A percentile compares a stretch with the other conserved stretches of the same genome.
These are phyloP conservation scores for Nicotiana attenuata DNA, from an alignment of 257 asterid species.

Conservation along the genomic window DNA sequence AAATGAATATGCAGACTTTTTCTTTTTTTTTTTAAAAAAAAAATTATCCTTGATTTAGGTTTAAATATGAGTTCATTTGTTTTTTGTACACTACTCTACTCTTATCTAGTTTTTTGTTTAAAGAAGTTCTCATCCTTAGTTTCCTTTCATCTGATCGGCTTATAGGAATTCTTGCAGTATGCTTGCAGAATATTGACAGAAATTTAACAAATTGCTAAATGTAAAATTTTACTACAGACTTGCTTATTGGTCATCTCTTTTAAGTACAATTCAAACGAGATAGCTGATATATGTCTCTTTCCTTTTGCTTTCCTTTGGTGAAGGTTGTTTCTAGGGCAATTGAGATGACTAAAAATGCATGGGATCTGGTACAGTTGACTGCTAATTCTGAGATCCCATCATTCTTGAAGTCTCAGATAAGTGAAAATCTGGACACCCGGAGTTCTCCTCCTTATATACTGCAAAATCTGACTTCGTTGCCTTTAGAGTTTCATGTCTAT, in stretches of 20 bases:
- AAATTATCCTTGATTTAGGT: not conserved
- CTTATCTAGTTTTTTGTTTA: not conserved
- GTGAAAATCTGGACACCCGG: slow-evolving; percentile 42
- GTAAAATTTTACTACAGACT: not conserved
- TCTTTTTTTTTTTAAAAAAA: not conserved
- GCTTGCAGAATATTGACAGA: not conserved
- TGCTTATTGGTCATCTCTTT: not conserved
- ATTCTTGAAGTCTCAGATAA: slow-evolving; percentile 37
- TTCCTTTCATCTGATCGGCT: not conserved
- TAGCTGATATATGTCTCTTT: not conserved
- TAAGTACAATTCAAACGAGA: not conserved
- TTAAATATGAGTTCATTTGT: not conserved
- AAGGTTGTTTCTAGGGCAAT: slow-evolving; percentile 69
- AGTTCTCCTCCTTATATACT: slow-evolving; percentile 86
- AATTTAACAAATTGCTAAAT: not conserved
- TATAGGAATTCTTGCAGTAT: not conserved
- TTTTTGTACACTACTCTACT: not conserved
- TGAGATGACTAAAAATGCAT: slow-evolving; percentile 62
- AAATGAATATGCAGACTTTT: not conserved
- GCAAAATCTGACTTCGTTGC: slow-evolving; percentile 83
- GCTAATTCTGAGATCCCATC: slow-evolving; percentile 31
- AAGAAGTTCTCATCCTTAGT: not conserved
- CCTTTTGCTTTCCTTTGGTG: slow-evolving; percentile 13
- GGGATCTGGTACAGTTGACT: slow-evolving; percentile 33
- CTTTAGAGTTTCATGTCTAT: slow-evolving; percentile 60